Percentiles rank a stretch among this genome's conserved stretches.
Conservation (phyloP, 441 rosid species). For the Gossypium laxum region DNA sequence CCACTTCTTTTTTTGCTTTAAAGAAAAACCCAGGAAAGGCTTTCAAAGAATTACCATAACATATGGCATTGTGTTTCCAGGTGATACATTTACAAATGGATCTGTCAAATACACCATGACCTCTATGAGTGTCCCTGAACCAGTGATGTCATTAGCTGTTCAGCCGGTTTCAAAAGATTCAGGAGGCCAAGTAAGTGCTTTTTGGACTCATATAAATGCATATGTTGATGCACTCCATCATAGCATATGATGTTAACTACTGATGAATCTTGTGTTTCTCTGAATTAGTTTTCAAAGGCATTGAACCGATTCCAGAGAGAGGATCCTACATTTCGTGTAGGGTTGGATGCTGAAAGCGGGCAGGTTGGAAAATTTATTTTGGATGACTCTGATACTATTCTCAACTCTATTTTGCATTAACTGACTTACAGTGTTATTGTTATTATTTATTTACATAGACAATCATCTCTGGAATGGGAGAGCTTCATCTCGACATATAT, state of each 20-base stretch:
- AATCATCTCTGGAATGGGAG: slow-evolving; percentile 98
- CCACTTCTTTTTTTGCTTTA: background rate
- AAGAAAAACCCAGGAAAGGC: background rate
- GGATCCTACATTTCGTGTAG: slow-evolving; percentile 97
- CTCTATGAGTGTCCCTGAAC: slow-evolving; percentile 97
- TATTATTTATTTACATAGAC: slow-evolving; percentile 42
- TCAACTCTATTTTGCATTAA: background rate
- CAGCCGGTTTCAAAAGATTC: slow-evolving; percentile 92
- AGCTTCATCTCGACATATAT: slow-evolving; percentile 85
- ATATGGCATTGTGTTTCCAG: slow-evolving; percentile 28
- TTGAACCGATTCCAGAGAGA: slow-evolving; percentile 85
- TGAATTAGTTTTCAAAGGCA: slow-evolving; percentile 82
- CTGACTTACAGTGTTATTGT: background rate
- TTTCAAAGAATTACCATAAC: background rate
- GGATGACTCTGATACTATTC: background rate
- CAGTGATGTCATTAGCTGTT: slow-evolving; percentile 94
- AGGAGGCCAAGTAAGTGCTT: slow-evolving; percentile 75
- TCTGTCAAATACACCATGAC: slow-evolving; percentile 93
- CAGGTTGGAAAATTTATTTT: slow-evolving; percentile 42
- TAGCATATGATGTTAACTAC: slow-evolving; percentile 6
- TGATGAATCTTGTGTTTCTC: background rate
- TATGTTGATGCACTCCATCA: background rate
- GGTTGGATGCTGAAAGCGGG: slow-evolving; percentile 93
- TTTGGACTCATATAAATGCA: background rate
- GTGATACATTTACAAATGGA: slow-evolving; percentile 93